phyloP scores from a whole-genome alignment of 2,329 filamentous ascomycete species.

The Xylariales sp. region DNA sequence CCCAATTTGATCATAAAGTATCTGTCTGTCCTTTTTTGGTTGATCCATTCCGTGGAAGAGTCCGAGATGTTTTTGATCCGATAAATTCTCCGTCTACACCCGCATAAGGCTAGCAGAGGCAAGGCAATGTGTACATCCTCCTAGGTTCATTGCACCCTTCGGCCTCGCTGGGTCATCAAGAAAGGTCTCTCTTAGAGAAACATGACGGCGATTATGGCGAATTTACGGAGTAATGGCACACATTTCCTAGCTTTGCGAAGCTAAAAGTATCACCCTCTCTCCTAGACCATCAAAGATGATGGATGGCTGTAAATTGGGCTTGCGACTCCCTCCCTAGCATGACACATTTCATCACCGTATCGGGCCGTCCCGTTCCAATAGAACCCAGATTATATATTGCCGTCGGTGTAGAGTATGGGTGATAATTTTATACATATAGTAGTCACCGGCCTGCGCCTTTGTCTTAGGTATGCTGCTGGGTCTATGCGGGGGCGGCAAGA shows the following conservation, averaged over 20 bases:
- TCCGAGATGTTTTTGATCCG: neutral
- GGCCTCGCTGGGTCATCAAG: conserved; percentile 69
- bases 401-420: neutral
- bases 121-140: conserved; percentile 55
- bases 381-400: conserved; percentile 1
- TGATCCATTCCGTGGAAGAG: neutral
- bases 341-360: neutral
- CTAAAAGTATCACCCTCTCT: neutral
- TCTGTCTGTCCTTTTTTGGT: neutral
- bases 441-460: neutral
- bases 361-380: conserved; percentile 9
- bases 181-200: conserved; percentile 18
- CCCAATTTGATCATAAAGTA: neutral
- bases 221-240: neutral
- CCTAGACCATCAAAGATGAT: neutral
- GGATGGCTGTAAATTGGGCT: neutral
- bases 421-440: conserved; percentile 1
- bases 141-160: conserved; percentile 67
- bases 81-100: too few species aligned
- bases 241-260: neutral
- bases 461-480: neutral
- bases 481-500: neutral
- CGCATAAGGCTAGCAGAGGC: conserved; percentile 63
- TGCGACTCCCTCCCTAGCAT: neutral
- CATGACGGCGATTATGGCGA: neutral